phyloP scores from a whole-genome alignment of 768 basidiomycete species.

The Phylloporus scabripes region DNA sequence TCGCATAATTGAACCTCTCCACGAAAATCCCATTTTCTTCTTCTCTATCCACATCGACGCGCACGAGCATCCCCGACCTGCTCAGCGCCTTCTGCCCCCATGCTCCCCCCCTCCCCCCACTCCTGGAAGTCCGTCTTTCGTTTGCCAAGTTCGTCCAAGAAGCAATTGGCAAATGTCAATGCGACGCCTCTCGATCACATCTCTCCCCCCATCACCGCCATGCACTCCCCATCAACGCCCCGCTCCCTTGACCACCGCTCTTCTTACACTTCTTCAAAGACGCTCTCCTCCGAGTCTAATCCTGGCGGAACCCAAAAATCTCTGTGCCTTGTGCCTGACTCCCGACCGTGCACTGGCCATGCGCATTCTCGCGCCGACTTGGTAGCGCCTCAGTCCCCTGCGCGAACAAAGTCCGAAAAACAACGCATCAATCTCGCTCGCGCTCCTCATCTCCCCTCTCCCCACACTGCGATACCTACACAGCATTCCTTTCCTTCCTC shows the following conservation, averaged over 20 bases:
- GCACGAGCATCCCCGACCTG: constrained; percentile 22
- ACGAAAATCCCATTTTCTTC: neutral
- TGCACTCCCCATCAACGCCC: constrained; percentile 48
- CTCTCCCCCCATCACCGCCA: constrained; percentile 16
- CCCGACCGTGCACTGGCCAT: constrained; percentile 9
- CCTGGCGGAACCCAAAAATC: constrained; percentile 29
- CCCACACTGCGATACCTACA: constrained; percentile 30
- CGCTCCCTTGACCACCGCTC: constrained; percentile 55
- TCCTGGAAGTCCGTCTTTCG: constrained; percentile 75
- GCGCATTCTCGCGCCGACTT: constrained; percentile 13
- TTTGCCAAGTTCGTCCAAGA: constrained; percentile 62
- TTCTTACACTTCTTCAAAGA: constrained; percentile 75
- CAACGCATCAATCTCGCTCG: constrained; percentile 42
- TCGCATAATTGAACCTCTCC: neutral
- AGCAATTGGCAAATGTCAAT: constrained; percentile 33
- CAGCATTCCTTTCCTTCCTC: constrained; percentile 39
- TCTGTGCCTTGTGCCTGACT: constrained; percentile 28
- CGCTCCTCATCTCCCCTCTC: constrained; percentile 36
- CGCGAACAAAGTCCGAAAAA: constrained; percentile 46
- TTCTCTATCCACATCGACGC: constrained; percentile 1
- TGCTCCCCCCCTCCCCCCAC: neutral
- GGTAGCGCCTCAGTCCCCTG: constrained; percentile 15
- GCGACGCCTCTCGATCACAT: constrained; percentile 47
- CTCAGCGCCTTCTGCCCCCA: constrained; percentile 12
- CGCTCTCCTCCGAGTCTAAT: constrained; percentile 70